These are phyloP conservation scores for Knoxia roxburghii DNA, from an alignment of 257 asterid genomes.

Conservation along the genomic window DNA sequence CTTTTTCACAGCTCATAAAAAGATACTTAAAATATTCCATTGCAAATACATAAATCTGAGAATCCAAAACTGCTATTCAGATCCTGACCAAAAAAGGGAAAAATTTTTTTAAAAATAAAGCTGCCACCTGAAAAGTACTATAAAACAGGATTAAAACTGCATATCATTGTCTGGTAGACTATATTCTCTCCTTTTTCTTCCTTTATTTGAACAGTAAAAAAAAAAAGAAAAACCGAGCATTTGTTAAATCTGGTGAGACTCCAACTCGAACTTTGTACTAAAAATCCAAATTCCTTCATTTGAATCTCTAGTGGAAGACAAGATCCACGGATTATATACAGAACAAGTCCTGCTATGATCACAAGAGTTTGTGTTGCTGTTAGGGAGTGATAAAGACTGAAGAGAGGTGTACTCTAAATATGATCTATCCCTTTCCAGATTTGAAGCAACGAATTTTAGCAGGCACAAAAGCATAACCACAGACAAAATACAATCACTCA, in stretches of 20 bases:
- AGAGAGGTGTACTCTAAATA: background rate
- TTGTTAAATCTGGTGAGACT: too few relatives aligned
- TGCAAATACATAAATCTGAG: background rate
- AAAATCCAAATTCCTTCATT: too few relatives aligned
- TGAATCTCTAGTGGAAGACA: background rate
- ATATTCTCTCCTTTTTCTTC: too few relatives aligned
- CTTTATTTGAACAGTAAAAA: too few relatives aligned
- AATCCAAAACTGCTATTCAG: background rate
- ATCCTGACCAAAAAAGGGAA: background rate
- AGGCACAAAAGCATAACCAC: conserved; percentile 3
- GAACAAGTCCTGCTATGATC: background rate
- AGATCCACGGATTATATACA: background rate
- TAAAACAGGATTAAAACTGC: too few relatives aligned
- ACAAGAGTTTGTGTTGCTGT: conserved; percentile 2
- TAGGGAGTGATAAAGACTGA: conserved; percentile 6
- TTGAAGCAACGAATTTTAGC: background rate
- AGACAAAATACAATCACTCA: conserved; percentile 9
- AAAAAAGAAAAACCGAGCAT: too few relatives aligned
- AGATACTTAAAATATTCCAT: background rate
- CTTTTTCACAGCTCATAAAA: background rate
- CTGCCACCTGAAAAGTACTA: background rate
- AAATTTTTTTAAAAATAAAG: background rate
- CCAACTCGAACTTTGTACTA: too few relatives aligned
- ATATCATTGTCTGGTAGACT: too few relatives aligned
- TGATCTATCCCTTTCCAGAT: conserved; percentile 10